Conservation (phyloP, 805 yeast genomes). For the Ogataea pilisensis region DNA sequence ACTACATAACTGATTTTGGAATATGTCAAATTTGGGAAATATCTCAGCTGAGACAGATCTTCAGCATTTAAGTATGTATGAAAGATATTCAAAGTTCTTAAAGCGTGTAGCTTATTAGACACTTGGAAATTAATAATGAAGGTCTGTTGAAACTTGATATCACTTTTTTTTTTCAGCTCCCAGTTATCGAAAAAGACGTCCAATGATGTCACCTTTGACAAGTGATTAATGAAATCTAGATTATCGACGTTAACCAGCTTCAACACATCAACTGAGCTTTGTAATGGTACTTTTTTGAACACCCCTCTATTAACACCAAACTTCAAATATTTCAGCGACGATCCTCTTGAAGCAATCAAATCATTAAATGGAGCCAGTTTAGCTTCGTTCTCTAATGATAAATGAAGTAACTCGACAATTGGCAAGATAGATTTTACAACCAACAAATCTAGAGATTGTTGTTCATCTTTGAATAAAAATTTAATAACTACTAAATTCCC, state of each 20-base stretch:
- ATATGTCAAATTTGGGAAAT: conserved; percentile 27
- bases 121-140: conserved; percentile 23
- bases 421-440: conserved; percentile 24
- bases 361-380: conserved; percentile 28
- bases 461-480: conserved; percentile 28
- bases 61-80: conserved; percentile 28
- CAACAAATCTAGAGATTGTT: conserved; percentile 27
- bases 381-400: conserved; percentile 27
- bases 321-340: conserved; percentile 22
- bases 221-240: conserved; percentile 24
- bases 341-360: conserved; percentile 23
- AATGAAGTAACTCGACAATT: conserved; percentile 25
- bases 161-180: conserved; percentile 28
- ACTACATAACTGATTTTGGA: conserved; percentile 29
- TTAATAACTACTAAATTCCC: conserved; percentile 30
- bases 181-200: conserved; percentile 31
- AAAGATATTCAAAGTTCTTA: conserved; percentile 25
- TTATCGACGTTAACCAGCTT: conserved; percentile 29
- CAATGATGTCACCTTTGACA: conserved; percentile 20
- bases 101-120: conserved; percentile 12
- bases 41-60: conserved; percentile 23
- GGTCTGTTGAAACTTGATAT: conserved; percentile 21
- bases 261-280: conserved; percentile 22
- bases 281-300: conserved; percentile 23
- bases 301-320: conserved; percentile 30